Evolutionary conservation across 2,329 filamentous ascomycete species (phyloP).

Genomic region (Fusarium stilboides): DNA sequence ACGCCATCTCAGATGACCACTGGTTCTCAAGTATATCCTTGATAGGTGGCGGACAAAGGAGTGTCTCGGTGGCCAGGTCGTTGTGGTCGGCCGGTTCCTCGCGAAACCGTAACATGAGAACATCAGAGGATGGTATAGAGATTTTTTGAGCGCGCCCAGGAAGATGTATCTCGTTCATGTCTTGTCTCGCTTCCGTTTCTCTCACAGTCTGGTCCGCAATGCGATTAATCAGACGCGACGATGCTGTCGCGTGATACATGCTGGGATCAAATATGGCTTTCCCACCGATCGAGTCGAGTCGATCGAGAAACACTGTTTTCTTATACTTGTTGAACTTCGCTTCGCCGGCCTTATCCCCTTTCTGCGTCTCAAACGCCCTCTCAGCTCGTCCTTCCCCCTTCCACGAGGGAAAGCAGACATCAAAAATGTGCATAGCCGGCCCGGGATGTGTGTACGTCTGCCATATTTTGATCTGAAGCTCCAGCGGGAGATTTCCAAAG

Average conservation of each 20-base stretch:
- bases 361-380: constrained; percentile 28
- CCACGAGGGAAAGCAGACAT: constrained; percentile 50
- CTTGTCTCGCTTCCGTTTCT: not conserved
- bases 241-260: constrained; percentile 31
- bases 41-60: constrained; percentile 42
- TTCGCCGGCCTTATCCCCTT: constrained; percentile 6
- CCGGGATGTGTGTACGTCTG: constrained; percentile 31
- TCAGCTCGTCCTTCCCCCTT: constrained; percentile 25
- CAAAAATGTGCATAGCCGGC: constrained; percentile 50
- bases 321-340: constrained; percentile 26
- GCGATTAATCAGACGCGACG: constrained; percentile 23
- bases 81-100: constrained; percentile 31
- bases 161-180: constrained; percentile 46
- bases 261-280: constrained; percentile 31
- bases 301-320: constrained; percentile 43
- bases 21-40: constrained; percentile 48
- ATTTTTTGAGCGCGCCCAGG: constrained; percentile 46
- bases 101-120: constrained; percentile 51
- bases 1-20: constrained; percentile 51
- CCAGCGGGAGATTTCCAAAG: constrained; percentile 42
- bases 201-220: constrained; percentile 19
- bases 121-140: constrained; percentile 46
- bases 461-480: constrained; percentile 48
- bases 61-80: constrained; percentile 17
- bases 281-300: constrained; percentile 10